Base-by-base conservation (phyloP, 2,329 filamentous ascomycete species). In the Emericellopsis cladophorae region DNA sequence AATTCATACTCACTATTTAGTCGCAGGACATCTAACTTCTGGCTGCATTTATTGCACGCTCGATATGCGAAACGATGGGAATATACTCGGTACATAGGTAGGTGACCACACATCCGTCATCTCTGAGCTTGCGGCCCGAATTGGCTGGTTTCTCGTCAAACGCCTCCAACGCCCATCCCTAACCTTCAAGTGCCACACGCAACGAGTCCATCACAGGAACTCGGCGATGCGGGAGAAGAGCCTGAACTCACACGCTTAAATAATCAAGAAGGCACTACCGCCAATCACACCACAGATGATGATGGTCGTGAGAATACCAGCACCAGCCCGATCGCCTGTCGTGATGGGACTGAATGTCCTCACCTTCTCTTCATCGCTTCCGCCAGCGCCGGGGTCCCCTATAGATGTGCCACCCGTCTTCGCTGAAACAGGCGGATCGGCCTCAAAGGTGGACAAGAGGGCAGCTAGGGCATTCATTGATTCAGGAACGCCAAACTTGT, bases 401-500 rank as follows among this genome's bases (percentile, higher is more conserved):
- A 60, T 53, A 3, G 71, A 76, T 1, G 72, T 81, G 40, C 80
- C 81, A 29, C 79, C 80, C 2, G 67, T 72, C 4, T 61, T 53
- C 1, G 64, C 62, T 0, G 76, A 79, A 12, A 71, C 61, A 0
- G 76, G 70, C 1, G 57, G 57, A 12, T 57, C 52, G 2, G 49
- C 51, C n/a, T 57, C 54, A 10, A 83, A 62, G 35, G 70, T 73
- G 42, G 77, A 78, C 56, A 76, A 76, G 47, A 85, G 61, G 11
- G 79, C 70, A 22, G 74, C 70, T 22, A 84, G 62, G 0, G 76
- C 79, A 49, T 73, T 79, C 71, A 85, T 81, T 65, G 84, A 76
- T 55, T 81, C 67, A 34, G 81, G 81, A 8, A 85, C 78, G 41
- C 81, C 81, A 11, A 63, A 64, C 16, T 61, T 54, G 5, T 73